These are phyloP conservation scores for Chenopodium quinoa DNA, from an alignment of 148 eudicot species.

Conservation along the genomic window DNA sequence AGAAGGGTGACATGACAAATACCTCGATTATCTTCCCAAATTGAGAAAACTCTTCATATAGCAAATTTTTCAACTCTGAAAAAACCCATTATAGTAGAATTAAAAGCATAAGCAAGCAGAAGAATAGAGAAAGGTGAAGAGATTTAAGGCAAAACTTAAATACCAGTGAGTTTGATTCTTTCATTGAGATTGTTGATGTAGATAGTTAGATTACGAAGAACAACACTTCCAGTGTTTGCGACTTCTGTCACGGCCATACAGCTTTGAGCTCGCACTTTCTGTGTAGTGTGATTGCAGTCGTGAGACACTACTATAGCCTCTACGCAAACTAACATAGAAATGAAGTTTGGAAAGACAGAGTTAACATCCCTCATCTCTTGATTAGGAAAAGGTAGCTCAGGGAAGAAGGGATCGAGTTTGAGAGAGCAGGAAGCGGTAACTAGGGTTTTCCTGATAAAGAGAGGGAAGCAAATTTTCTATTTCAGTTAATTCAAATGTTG, in stretches of 20 bases:
- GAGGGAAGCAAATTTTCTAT: too few species aligned
- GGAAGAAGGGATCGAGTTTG: too few species aligned
- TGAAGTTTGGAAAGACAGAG: not conserved
- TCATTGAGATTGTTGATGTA: conserved; percentile 96
- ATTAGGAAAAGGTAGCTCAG: too few species aligned
- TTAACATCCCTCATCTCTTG: too few species aligned
- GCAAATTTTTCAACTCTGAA: conserved; percentile 82
- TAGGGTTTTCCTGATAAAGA: too few species aligned
- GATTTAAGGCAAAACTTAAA: conserved; percentile 16
- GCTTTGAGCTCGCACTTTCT: not conserved
- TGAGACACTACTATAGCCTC: not conserved
- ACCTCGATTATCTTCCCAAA: conserved; percentile 94
- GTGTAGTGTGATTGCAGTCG: not conserved
- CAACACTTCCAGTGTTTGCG: conserved; percentile 33
- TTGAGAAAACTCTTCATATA: conserved; percentile 80
- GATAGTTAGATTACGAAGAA: conserved; percentile 66
- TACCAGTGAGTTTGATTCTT: conserved; percentile 85
- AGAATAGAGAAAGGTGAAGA: not conserved
- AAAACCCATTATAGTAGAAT: not conserved
- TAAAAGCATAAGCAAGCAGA: not conserved
- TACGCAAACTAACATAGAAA: not conserved
- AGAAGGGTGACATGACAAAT: conserved; percentile 14
- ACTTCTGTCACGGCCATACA: conserved; percentile 56
- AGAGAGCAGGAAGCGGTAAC: too few species aligned
- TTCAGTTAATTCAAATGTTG: too few species aligned